Evolutionary conservation across 1,284 basidiomycete species (phyloP), one percentile per base, ranked within the genome.

Genomic region (Heterobasidion annosum): DNA sequence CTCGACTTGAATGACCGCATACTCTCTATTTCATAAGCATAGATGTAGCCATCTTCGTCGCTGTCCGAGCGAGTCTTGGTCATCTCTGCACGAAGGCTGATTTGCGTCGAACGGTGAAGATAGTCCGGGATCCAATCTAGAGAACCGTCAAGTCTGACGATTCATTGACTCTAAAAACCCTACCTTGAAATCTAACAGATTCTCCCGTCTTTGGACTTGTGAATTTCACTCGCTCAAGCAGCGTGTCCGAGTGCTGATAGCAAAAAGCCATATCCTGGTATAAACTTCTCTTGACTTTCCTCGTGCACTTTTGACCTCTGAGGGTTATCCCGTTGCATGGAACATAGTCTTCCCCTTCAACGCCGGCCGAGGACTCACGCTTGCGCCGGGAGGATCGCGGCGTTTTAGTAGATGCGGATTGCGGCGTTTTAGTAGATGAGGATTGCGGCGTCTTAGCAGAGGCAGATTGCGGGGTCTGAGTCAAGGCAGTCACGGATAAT

Each of bases 21-120:
- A 85, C 85, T 83, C 64, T 79, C 75, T 56, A 91, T 85, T 66
- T 90, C 83, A 63, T 84, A 89, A 0, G 82, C 78, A 59, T 91
- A 91, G 51, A 91, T 90, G 61, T 87, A 90, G 0, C 88, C 88
- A 2, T 73, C 67, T 16, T 73, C 74, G 60, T 91, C 88, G 7
- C 77, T 72, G 1, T 62, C 50, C 1, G 86, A 81, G 1, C 70
- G 70, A n/a, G 77, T 64, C 57, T 82, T 85, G 63, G 82, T 80
- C 86, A 91, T 91, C 61, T 86, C 85, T 25, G 74, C 71, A 54
- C 81, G 76, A 46, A 91, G 65, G 1, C 80, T 75, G 35, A 78
- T 71, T 60, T 83, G 81, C 32, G 87, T 88, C 56, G 82, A 78
- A 3, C 67, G 63, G 52, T 79, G 76, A 43, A 91, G 67, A 63